Evolutionary conservation across 2,329 filamentous ascomycete genomes (phyloP).

Genomic region (Diaporthe destruens): DNA sequence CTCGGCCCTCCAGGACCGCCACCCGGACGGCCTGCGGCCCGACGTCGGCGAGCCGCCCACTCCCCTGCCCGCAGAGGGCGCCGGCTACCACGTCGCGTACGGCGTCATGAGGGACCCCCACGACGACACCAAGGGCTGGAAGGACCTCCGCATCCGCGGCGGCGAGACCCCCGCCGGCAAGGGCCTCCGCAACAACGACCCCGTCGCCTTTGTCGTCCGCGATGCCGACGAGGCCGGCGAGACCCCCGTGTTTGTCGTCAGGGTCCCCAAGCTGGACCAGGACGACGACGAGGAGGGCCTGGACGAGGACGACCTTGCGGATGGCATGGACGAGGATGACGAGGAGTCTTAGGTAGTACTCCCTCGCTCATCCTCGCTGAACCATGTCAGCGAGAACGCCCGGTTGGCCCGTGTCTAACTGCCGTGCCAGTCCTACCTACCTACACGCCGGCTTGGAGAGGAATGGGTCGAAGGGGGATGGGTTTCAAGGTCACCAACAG

Average conservation of each 20-base stretch:
- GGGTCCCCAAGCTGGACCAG: constrained; percentile 56
- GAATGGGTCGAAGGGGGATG: neutral
- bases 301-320: constrained; percentile 43
- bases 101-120: constrained; percentile 59
- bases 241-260: constrained; percentile 59
- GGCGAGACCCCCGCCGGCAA: constrained; percentile 56
- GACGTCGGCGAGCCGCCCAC: constrained; percentile 51
- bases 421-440: too few relatives aligned
- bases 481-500: neutral
- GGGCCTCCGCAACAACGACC: constrained; percentile 60
- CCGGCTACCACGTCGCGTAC: constrained; percentile 59
- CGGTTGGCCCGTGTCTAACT: neutral
- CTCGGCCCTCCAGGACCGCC: constrained; percentile 67
- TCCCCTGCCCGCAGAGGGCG: constrained; percentile 56
- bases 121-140: constrained; percentile 65
- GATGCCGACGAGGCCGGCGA: constrained; percentile 53
- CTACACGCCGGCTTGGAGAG: neutral
- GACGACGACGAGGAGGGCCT: constrained; percentile 51
- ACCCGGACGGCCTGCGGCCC: constrained; percentile 63
- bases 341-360: constrained; percentile 2
- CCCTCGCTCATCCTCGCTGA: too few relatives aligned
- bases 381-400: neutral
- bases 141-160: constrained; percentile 55
- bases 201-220: constrained; percentile 64
- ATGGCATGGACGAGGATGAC: constrained; percentile 26